Base-by-base conservation (phyloP, 345 rosid genomes). In the Lumnitzera racemosa region DNA sequence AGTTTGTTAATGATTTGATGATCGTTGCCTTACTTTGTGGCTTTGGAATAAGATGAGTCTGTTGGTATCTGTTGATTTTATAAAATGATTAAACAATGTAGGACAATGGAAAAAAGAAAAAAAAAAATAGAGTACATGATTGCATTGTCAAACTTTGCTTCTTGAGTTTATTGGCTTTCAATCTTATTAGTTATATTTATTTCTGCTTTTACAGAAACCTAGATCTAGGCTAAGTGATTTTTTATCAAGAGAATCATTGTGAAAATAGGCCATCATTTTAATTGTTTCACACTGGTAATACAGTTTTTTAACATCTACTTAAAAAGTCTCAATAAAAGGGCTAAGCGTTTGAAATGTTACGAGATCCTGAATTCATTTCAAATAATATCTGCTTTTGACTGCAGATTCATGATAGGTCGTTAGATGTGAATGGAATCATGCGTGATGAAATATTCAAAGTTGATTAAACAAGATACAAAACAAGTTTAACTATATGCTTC, bases 181-280 rank as follows among this genome's bases (percentile, higher is more conserved):
- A 9, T 36, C 43, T 36, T 36, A 36, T 9, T 9, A 36, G 11
- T 9, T 7, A 36, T 7, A 36, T 20, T 20, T 20, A 20, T 36
- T 36, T 5, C 81, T 85, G 14, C 46, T 79, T 65, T 65, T 85
- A 68, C 55, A 84, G 91, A 79, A 87, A 80, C 13, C 66, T 67
- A 88, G 84, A 59, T 83, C 52, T 70, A 78, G 71, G 17, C 69
- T 79, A 15, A 73, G 73, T 10, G 90, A 79, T 72, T 88, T 83
- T 85, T 85, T 63, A 85, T 90, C 48, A 90, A 90, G 65, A 82
- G 97, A 68, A 71, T 90, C 56, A 94, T 90, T 51, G 97, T 96
- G 1, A 85, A 74, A 57, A 88, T 78, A 59, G 94, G 97, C 11
- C 29, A 49, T 15, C 7, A 10, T 11, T 6, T 23, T 58, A 3